Percentiles rank a stretch among this genome's conserved stretches.
Evolutionary conservation across 306 rosid genomes (phyloP).

Genomic region (Cotoneaster glaucophyllus): DNA sequence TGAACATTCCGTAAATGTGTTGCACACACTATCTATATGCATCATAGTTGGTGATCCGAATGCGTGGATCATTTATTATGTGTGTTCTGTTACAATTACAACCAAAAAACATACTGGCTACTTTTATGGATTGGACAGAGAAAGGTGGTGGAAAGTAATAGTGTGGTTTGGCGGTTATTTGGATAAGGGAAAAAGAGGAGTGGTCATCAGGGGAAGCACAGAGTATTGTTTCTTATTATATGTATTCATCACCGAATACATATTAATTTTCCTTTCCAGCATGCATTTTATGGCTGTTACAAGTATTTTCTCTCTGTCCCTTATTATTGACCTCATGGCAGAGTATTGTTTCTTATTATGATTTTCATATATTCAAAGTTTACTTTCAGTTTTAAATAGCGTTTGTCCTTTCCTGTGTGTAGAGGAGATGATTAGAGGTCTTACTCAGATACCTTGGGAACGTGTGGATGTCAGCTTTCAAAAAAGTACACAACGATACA

Average conservation of each 20-base stretch:
- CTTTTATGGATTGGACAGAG: too few species aligned
- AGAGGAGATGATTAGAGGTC: conserved; percentile 95
- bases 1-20: background rate
- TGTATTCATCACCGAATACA: background rate
- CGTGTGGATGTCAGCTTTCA: conserved; percentile 94
- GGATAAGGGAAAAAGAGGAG: background rate
- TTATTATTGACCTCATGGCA: conserved; percentile 1
- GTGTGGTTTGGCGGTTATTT: background rate
- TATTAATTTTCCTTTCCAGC: background rate
- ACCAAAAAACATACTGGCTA: too few species aligned
- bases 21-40: background rate
- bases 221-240: background rate
- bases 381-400: conserved; percentile 6
- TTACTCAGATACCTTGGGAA: conserved; percentile 80
- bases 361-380: background rate
- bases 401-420: conserved; percentile 12
- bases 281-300: background rate
- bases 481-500: conserved; percentile 63
- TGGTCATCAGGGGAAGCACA: background rate
- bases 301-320: background rate
- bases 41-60: too few species aligned
- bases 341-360: background rate
- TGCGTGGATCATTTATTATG: too few species aligned
- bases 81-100: too few species aligned
- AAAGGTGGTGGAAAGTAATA: background rate